phyloP scores from a whole-genome alignment of 1,284 basidiomycete species.

The Vanrija sp. region DNA sequence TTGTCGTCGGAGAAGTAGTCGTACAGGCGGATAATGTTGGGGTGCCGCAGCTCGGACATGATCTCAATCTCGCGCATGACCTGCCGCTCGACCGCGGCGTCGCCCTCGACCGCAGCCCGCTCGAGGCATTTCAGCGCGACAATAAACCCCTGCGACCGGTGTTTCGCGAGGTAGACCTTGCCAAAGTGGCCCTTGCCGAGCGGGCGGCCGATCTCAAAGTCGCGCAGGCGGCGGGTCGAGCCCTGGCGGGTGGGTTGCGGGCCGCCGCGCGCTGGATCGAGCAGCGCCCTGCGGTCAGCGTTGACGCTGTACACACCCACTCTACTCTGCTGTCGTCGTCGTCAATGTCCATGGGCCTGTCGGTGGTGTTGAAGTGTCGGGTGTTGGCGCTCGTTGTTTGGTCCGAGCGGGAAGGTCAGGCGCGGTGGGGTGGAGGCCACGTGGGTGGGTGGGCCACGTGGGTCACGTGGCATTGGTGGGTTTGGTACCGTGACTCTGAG shows the following conservation, averaged over 20 bases:
- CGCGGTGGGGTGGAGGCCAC: no score
- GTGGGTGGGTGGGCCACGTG: no score
- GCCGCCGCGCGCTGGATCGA: no score
- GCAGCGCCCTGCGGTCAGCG: neutral
- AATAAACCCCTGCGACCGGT: conserved; percentile 57
- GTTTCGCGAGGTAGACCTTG: conserved; percentile 94
- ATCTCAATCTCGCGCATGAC: conserved; percentile 88
- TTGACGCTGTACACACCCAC: neutral
- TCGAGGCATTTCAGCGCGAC: conserved; percentile 81
- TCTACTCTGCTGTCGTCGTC: neutral
- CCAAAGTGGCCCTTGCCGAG: conserved; percentile 88
- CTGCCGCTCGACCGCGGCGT: conserved; percentile 77
- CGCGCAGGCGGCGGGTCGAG: conserved; percentile 15
- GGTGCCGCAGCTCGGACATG: conserved; percentile 70
- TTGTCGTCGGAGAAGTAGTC: conserved; percentile 96
- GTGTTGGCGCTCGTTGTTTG: no score
- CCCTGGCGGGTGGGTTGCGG: neutral
- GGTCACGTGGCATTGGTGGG: no score
- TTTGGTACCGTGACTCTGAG: no score
- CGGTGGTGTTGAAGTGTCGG: no score
- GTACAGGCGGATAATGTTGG: conserved; percentile 88
- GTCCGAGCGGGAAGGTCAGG: no score
- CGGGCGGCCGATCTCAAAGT: conserved; percentile 88
- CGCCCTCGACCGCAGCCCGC: conserved; percentile 86
- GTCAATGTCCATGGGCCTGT: conserved; percentile 2